phyloP scores from a whole-genome alignment of 148 eudicot genomes.

The Chenopodium album region DNA sequence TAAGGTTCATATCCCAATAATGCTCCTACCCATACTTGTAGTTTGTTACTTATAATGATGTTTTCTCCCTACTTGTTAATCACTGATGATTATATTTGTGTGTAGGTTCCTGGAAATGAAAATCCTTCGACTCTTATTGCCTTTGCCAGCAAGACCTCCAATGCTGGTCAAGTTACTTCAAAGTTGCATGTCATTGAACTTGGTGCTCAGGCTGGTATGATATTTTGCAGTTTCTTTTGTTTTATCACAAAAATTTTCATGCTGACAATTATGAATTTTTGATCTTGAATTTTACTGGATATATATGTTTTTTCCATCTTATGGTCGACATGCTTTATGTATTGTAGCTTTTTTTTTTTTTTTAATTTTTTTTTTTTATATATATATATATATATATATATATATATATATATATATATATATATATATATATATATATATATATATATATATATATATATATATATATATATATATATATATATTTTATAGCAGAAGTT shows the following conservation, averaged over 20 bases:
- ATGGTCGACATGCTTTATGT: neutral
- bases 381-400: no score
- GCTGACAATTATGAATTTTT: neutral
- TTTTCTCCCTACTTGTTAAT: conserved; percentile 4
- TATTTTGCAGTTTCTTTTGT: conserved; percentile 1
- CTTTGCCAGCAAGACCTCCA: conserved; percentile 77
- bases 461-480: no score
- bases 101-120: conserved; percentile 79
- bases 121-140: conserved; percentile 75
- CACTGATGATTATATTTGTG: neutral
- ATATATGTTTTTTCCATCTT: neutral
- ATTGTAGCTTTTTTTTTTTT: neutral
- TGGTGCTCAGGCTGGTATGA: conserved; percentile 85
- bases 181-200: conserved; percentile 95
- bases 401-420: no score
- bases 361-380: no score
- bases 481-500: neutral
- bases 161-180: conserved; percentile 84
- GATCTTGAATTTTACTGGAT: neutral
- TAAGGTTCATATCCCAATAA: conserved; percentile 38
- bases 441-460: no score
- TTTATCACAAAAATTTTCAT: neutral
- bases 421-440: no score
- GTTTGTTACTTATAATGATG: neutral
- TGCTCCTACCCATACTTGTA: neutral